These are phyloP conservation scores for Geotrichum bryndzae DNA, from an alignment of 1,139 yeast genomes.

Conservation along the genomic window DNA sequence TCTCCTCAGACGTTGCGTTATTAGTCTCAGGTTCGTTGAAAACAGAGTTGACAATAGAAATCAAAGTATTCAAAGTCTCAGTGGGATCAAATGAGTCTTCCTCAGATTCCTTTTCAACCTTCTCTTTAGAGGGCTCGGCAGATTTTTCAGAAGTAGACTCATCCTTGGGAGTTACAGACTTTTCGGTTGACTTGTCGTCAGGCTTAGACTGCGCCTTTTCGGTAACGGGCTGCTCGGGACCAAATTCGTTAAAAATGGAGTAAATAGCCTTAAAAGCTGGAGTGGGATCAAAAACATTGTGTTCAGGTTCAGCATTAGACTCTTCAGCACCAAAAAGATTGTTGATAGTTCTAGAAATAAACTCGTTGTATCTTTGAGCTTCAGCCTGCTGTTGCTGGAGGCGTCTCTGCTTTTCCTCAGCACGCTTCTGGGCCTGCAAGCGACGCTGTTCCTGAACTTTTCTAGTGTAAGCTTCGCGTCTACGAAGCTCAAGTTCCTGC, in stretches of 20 bases:
- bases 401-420: neutral
- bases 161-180: neutral
- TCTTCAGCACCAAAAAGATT: neutral
- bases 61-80: neutral
- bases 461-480: slow-evolving; percentile 7
- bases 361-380: neutral
- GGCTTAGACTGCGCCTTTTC: neutral
- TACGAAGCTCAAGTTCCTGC: neutral
- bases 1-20: neutral
- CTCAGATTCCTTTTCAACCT: neutral
- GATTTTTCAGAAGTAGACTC: neutral
- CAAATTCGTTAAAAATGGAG: neutral
- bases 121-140: neutral
- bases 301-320: neutral
- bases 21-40: neutral
- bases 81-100: neutral
- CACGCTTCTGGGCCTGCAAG: neutral
- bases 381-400: slow-evolving; percentile 1
- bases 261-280: neutral
- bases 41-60: neutral
- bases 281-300: neutral
- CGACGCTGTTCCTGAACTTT: slow-evolving; percentile 3
- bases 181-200: neutral
- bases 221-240: neutral
- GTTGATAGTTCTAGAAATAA: neutral